phyloP scores from a whole-genome alignment of 805 yeast species.

The Zygosaccharomyces bisporus region DNA sequence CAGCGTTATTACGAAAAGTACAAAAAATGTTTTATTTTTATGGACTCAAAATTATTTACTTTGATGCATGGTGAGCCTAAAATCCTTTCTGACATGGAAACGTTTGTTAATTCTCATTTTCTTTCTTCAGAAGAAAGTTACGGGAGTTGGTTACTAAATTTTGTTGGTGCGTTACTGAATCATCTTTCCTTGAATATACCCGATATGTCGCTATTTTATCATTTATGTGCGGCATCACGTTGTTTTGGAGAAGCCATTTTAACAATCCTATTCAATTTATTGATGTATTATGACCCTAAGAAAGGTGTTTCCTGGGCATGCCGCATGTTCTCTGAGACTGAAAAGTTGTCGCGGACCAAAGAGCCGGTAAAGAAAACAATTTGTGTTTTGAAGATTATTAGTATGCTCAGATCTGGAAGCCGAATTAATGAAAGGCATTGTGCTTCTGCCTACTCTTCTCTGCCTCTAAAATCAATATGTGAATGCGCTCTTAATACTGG shows the following conservation, averaged over 20 bases:
- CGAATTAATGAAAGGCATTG: conserved; percentile 17
- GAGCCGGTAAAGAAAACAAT: conserved; percentile 14
- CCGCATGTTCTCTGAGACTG: conserved; percentile 1
- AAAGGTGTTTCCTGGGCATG: conserved; percentile 15
- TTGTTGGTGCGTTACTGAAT: conserved; percentile 11
- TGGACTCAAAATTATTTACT: conserved; percentile 8
- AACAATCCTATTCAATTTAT: conserved; percentile 14
- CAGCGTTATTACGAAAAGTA: conserved; percentile 1
- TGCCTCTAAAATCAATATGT: conserved; percentile 19
- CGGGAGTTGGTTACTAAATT: conserved; percentile 11
- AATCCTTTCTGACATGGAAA: conserved; percentile 1
- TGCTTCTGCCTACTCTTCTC: conserved; percentile 17
- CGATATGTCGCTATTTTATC: conserved; percentile 11
- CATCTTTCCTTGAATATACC: conserved; percentile 12
- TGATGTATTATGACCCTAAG: conserved; percentile 16
- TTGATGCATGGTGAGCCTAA: conserved; percentile 6
- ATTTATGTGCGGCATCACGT: conserved; percentile 4
- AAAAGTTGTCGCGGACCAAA: conserved; percentile 4
- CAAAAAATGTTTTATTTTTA: not conserved
- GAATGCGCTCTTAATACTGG: conserved; percentile 18
- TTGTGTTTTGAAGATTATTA: conserved; percentile 26
- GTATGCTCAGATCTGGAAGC: conserved; percentile 28
- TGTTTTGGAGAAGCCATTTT: conserved; percentile 9
- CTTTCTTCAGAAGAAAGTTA: conserved; percentile 3
- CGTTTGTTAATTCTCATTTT: not conserved